A percentile compares a stretch with the other conserved stretches of the same genome.
These are phyloP conservation scores for Candida orba DNA, from an alignment of 805 yeast species.

Conservation along the genomic window DNA sequence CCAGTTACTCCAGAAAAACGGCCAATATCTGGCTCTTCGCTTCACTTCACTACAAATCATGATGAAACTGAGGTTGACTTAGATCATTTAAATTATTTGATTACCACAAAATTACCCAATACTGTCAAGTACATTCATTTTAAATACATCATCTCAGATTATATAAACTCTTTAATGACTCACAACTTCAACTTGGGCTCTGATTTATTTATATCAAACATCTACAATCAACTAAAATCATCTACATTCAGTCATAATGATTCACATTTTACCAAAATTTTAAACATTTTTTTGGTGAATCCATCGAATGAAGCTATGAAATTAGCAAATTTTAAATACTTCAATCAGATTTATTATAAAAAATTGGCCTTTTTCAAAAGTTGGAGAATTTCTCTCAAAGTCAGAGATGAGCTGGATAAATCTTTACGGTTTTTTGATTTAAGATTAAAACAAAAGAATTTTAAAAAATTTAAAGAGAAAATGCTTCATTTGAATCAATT, in stretches of 20 bases:
- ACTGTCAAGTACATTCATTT: conserved; percentile 10
- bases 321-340: conserved; percentile 16
- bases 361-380: conserved; percentile 7
- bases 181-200: conserved; percentile 12
- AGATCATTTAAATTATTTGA: conserved; percentile 5
- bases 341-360: conserved; percentile 6
- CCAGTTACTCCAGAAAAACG: conserved; percentile 16
- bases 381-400: conserved; percentile 10
- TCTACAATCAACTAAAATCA: conserved; percentile 15
- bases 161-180: conserved; percentile 10
- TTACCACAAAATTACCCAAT: conserved; percentile 7
- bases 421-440: no score
- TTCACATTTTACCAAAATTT: conserved; percentile 11
- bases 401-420: no score
- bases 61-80: conserved; percentile 8
- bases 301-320: conserved; percentile 23
- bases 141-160: conserved; percentile 13
- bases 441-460: no score
- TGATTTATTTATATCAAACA: conserved; percentile 19
- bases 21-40: conserved; percentile 19
- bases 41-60: conserved; percentile 6
- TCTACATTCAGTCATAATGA: neutral
- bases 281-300: conserved; percentile 14
- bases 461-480: no score
- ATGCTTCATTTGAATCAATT: neutral